Percentiles rank a stretch among this genome's conserved stretches.
phyloP scores from a whole-genome alignment of 108 stramenopile genomes.

The Pseudonitzschia multistriata region DNA sequence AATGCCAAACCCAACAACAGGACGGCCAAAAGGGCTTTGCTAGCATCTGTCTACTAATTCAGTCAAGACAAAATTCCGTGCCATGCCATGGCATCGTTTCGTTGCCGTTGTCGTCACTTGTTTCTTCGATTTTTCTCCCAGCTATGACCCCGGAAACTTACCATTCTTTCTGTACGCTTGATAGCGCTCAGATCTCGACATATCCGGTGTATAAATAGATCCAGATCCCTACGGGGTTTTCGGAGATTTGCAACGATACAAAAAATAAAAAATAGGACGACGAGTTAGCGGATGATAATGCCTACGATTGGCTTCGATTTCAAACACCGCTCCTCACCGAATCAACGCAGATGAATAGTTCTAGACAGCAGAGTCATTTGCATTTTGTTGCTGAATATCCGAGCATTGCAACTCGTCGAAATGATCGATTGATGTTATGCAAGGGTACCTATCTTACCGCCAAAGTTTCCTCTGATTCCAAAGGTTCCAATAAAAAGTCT shows the following conservation, averaged over 20 bases:
- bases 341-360: neutral
- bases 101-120: neutral
- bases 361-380: neutral
- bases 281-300: neutral
- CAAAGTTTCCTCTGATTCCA: constrained; percentile 39
- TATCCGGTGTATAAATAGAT: constrained; percentile 44
- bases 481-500: constrained; percentile 49
- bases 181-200: constrained; percentile 34
- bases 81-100: neutral
- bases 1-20: too few species aligned
- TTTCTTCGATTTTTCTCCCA: too few species aligned
- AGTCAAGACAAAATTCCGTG: neutral
- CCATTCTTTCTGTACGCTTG: constrained; percentile 25
- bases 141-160: neutral
- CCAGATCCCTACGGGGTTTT: constrained; percentile 39
- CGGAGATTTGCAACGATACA: too few species aligned
- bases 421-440: neutral
- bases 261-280: neutral
- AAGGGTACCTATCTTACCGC: constrained; percentile 16
- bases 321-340: too few species aligned
- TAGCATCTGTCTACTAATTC: too few species aligned
- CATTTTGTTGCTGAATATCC: neutral
- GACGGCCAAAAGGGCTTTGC: neutral
- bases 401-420: neutral
- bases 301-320: neutral